Evolutionary conservation across 805 yeast genomes (phyloP).

Genomic region (Pichia nakasei): DNA sequence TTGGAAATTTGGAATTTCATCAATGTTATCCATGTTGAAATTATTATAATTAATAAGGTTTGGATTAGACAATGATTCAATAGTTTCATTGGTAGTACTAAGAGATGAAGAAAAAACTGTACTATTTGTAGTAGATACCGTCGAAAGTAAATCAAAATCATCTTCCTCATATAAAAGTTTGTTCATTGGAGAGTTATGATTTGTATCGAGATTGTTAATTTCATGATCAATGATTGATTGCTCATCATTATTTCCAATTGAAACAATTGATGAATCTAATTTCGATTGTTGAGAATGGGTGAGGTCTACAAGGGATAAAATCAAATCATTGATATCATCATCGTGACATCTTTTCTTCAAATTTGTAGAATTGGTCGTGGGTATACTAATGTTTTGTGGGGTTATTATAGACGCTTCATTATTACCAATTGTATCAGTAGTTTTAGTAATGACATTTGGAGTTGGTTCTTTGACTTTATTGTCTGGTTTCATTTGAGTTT

Average conservation of each 20-base stretch:
- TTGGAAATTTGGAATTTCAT: slow-evolving; percentile 4
- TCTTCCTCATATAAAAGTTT: slow-evolving; percentile 7
- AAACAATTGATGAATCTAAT: background rate
- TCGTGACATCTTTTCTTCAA: slow-evolving; percentile 22
- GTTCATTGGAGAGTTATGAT: background rate
- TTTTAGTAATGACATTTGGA: too few relatives aligned
- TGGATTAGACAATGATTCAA: slow-evolving; percentile 14
- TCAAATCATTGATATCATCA: slow-evolving; percentile 29
- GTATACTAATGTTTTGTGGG: slow-evolving; percentile 10
- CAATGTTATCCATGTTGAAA: background rate
- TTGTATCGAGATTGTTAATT: background rate
- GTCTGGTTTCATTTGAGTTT: too few relatives aligned
- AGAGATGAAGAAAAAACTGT: slow-evolving; percentile 18
- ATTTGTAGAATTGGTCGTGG: background rate
- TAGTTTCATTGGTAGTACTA: slow-evolving; percentile 21
- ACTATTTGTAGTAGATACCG: slow-evolving; percentile 18
- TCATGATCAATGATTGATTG: background rate
- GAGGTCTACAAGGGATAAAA: slow-evolving; percentile 27
- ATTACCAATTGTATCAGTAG: background rate
- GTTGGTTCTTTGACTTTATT: too few relatives aligned
- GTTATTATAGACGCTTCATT: too few relatives aligned
- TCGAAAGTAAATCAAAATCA: slow-evolving; percentile 22
- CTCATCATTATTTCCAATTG: background rate
- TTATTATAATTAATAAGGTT: background rate
- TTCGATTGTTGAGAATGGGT: slow-evolving; percentile 18